Evolutionary conservation across 2,329 filamentous ascomycete species (phyloP), one percentile per base, ranked within the genome.

Genomic region (Calonectria multiphialidica): DNA sequence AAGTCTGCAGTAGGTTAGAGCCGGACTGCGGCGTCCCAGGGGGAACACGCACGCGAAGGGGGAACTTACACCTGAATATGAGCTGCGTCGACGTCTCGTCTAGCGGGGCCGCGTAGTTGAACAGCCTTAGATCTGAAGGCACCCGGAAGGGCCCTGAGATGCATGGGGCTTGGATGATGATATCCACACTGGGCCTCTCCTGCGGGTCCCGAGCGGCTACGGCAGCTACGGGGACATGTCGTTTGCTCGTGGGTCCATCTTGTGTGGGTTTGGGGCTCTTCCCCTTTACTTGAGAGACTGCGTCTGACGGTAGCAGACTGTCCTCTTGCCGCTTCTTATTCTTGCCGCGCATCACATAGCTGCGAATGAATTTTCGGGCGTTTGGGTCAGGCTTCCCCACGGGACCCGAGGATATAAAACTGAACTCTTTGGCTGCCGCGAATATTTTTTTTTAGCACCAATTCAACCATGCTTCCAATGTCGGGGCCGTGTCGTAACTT

Each of bases 261-360:
- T 40, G 33, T 57, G 53, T 25, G 53, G 53, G 15, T 25, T 57
- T 57, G 30, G 33, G n/a, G 21, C 33, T 57, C 16, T 30, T 15
- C 37, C 23, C 53, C 33, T 59, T 59, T 8, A 1, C 13, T 23
- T 10, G 53, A 7, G 53, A n/a, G 21, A 33, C 33, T 18, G 35
- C 16, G 28, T 4, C 25, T 23, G 18, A 5, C 9, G 59, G 42
- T 10, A 33, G 42, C 10, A 33, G 5, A 3, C 25, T 44, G 15
- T 21, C 13, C 1, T 2, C 8, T 4, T 42, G 50, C 12, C 62
- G 70, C 70, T 76, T 79, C 5, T 70, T 77, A 30, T 80, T 80
- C 74, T 80, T 80, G 15, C 78, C 78, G 10, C 76, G 76, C 78
- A 80, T 80, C n/a, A 79, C 78, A 75, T 78, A 68, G 42, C 79